Evolutionary conservation across 352 stramenopile species (phyloP), one percentile per base, ranked within the genome.

Genomic region (Pythium insidiosum): DNA sequence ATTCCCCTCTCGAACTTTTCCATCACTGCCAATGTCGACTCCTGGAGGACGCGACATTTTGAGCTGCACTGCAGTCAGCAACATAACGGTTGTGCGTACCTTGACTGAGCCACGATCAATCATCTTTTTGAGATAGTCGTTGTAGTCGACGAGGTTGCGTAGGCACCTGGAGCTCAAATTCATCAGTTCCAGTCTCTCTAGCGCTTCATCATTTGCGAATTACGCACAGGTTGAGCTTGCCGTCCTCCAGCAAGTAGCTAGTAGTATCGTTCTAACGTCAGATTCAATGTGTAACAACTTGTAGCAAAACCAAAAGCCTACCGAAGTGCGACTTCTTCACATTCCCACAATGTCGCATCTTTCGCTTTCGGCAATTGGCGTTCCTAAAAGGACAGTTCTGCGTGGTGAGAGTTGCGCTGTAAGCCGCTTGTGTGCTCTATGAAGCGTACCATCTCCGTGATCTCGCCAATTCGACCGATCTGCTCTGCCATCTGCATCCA

Each of bases 401-500:
- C n/a, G n/a, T n/a, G n/a, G n/a, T n/a, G n/a, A n/a, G n/a, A n/a
- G n/a, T n/a, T n/a, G n/a, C n/a, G n/a, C n/a, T n/a, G n/a, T n/a
- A n/a, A n/a, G n/a, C n/a, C n/a, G n/a, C n/a, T n/a, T n/a, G n/a
- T n/a, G n/a, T n/a, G n/a, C n/a, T n/a, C n/a, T n/a, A n/a, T n/a
- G n/a, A n/a, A n/a, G 21, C 7, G 19, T 36, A 81, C 68, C 79
- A 93, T 92, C 49, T 95, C 86, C 1, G 84, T 94, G 58, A 95
- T 92, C 46, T 90, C 64, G 19, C 82, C 84, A 43, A 96, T 93
- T 47, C 86, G 78, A 15, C 68, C 73, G 25, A 95, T 88, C 45
- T 92, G 83, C 44, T 88, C 70, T 0, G 86, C 82, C 86, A 96
- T 96, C 41, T 75, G 53, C 38, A 77, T 85, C 86, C 86, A 96